Conservation (phyloP, 2,329 filamentous ascomycete genomes). For the Fusarium chlamydosporum region DNA sequence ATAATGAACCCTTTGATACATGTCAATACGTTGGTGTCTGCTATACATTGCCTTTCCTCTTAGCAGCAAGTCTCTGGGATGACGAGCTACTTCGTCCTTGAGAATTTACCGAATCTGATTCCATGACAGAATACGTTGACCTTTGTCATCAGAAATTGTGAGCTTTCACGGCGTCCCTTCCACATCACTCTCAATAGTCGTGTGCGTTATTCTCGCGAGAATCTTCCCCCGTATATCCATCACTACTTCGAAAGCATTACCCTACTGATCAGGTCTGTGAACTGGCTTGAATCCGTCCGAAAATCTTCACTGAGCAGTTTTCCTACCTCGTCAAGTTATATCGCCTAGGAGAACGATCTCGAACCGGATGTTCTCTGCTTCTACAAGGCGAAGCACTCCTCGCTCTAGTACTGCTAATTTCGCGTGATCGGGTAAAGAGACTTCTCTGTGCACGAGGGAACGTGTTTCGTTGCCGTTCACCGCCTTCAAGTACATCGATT, state of each 20-base stretch:
- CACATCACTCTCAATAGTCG: conserved; percentile 6
- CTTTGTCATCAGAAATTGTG: conserved; percentile 16
- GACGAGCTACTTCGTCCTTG: neutral
- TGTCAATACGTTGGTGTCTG: neutral
- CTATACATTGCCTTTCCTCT: neutral
- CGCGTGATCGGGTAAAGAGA: conserved; percentile 1
- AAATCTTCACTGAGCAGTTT: neutral
- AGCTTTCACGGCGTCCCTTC: neutral
- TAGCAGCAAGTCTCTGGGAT: neutral
- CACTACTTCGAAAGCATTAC: neutral
- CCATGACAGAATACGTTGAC: conserved; percentile 1
- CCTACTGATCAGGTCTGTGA: neutral
- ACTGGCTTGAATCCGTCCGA: neutral
- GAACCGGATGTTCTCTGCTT: neutral
- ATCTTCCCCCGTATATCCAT: neutral
- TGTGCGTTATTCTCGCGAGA: neutral
- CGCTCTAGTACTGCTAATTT: neutral
- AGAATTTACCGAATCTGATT: neutral
- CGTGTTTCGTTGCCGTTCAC: conserved; percentile 8
- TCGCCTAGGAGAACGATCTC: conserved; percentile 9
- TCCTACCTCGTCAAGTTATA: neutral
- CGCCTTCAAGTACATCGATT: conserved; percentile 26
- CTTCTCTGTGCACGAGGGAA: conserved; percentile 21
- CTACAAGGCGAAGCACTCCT: conserved; percentile 30
- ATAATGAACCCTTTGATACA: conserved; percentile 9